phyloP scores from a whole-genome alignment of 1,284 basidiomycete species.

The Chondrostereum purpureum region DNA sequence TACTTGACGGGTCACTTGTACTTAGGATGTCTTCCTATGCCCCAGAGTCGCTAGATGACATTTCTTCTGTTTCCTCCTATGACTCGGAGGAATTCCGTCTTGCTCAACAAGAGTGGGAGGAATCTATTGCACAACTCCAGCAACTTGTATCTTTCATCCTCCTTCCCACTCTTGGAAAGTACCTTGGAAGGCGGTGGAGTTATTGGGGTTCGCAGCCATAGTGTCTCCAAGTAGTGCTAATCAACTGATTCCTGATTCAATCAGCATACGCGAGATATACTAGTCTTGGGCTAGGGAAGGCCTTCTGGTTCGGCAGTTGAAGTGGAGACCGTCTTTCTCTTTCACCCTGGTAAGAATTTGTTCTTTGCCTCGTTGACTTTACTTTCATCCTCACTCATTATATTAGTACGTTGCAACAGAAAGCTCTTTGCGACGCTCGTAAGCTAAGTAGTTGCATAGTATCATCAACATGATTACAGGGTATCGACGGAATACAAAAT shows the following conservation, averaged over 20 bases:
- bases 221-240: conserved; percentile 10
- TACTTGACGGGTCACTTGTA: no score
- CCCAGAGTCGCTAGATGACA: conserved; percentile 30
- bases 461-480: no score
- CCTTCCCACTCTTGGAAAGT: conserved; percentile 84
- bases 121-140: conserved; percentile 79
- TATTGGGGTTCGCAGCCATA: conserved; percentile 64
- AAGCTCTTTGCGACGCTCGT: no score
- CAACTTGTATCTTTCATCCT: conserved; percentile 75
- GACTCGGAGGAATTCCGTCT: conserved; percentile 68
- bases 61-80: conserved; percentile 44
- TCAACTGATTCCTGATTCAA: conserved; percentile 14
- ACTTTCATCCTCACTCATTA: no score
- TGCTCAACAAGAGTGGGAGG: conserved; percentile 89
- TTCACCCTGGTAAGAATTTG: no score
- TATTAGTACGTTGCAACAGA: no score
- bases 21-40: conserved; percentile 11
- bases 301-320: conserved; percentile 54
- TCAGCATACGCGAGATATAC: conserved; percentile 71
- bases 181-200: conserved; percentile 79
- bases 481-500: no score
- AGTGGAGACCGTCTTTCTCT: no score
- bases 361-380: no score
- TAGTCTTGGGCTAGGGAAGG: conserved; percentile 56
- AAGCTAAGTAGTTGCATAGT: no score